Base-by-base conservation (phyloP, 495 filamentous ascomycete genomes). In the Neurospora discreta region DNA sequence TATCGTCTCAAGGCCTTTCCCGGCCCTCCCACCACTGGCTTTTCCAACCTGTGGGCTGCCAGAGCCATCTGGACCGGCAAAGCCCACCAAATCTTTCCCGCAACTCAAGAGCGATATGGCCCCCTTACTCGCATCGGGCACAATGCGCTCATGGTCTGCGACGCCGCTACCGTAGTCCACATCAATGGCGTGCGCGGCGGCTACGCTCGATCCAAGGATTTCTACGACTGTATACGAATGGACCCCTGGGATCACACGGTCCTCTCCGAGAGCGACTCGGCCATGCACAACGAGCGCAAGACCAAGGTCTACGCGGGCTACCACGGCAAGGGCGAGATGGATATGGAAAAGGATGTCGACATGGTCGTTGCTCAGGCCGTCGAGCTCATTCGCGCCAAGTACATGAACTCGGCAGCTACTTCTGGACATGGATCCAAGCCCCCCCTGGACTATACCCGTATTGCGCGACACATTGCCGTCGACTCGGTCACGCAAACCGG, bases 401-500 rank as follows among this genome's bases (percentile, higher is more conserved):
- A 60, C 26, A 60, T 69, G 75, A 77, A 11, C 76, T 80, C 3
- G 75, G 81, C 33, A 5, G 33, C 42, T 85, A 73, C 75, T 83
- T 85, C 69, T 83, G 83, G n/a, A n/a, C n/a, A n/a, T n/a, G n/a
- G 23, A 18, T 26, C 52, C 52, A 60, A 60, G 52, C 26, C 26
- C 13, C 6, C 13, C 6, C 15, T 71, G 33, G 69, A 71, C 36
- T 75, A 39, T 60, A 30, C 68, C 7, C 26, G 36, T 5, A 38
- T 67, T 36, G 67, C 71, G 38, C 26, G 73, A 52, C 65, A 44
- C 39, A 70, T 74, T 23, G 23, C 26, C 8, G 71, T 86, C n/a
- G 86, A 87, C 71, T 73, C 84, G 3, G 82, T 85, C 69, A 80
- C 81, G 6, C 78, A 78, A 10, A 72, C 83, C 4, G 79, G 88